Base-by-base conservation (phyloP, 2,329 filamentous ascomycete species). In the Metarhizium robertsii region DNA sequence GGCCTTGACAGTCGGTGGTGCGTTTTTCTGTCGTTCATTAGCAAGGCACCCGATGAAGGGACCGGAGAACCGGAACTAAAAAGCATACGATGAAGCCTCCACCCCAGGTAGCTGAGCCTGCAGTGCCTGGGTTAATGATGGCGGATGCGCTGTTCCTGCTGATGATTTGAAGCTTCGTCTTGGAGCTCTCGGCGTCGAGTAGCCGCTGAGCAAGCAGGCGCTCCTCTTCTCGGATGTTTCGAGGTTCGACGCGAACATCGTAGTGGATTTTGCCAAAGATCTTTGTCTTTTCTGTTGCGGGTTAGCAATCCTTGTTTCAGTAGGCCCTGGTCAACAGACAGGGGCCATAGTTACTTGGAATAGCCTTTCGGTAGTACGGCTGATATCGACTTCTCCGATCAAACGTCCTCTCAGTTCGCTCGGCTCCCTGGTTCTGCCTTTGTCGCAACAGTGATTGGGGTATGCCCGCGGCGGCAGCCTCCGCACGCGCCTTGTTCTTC, bases 241-340 rank as follows among this genome's bases (percentile, higher is more conserved):
- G 81, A 0, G 88, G 86, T 50, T 87, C 80, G 62, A 87, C 86
- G 61, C 85, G 87, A 56, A 92, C 79, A 67, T 95, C 90, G 62
- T 91, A 87, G 53, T 79, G 79, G 57, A 95, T 81, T 55, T 80
- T 84, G 48, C 87, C 90, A 32, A 83, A 79, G 8, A 95, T 75
- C 30, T 83, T 84, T 6, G 90, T 95, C 69, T 90, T 87, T 71
- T 95, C 90, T 87, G 67, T 25, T 50, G 42, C n/a, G 6, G 10
- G 53, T 71, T 53, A 70, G 63, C 54, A 38, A 18, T 16, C 18
- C n/a, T 20, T 34, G 32, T 34, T 18, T 46, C 13, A 8, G 8
- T 11, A 30, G 4, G 42, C 20, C 14, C 25, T 8, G 54, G 20
- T n/a, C 38, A 13, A 42, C 6, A 16, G 50, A 32, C 11, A 30